Conservation (phyloP, 306 rosid species). For the Dicorynia guianensis region DNA sequence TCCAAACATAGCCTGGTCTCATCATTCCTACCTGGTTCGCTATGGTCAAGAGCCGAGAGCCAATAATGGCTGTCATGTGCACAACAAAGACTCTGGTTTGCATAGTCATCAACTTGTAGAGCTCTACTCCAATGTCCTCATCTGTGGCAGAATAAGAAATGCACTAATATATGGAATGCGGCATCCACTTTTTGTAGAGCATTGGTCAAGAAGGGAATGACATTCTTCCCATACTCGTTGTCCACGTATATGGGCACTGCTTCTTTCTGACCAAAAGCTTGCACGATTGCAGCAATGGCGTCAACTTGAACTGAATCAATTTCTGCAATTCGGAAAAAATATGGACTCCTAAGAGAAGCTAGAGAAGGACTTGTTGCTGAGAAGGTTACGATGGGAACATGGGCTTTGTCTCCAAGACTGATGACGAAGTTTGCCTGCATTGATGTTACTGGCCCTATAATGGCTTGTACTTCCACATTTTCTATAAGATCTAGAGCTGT, state of each 20-base stretch:
- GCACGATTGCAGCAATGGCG: constrained; percentile 48
- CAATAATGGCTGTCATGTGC: constrained; percentile 49
- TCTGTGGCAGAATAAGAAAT: constrained; percentile 47
- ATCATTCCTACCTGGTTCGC: constrained; percentile 66
- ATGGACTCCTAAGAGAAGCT: constrained; percentile 45
- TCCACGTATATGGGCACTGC: constrained; percentile 57
- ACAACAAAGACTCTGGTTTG: constrained; percentile 62
- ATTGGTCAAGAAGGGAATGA: constrained; percentile 55
- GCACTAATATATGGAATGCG: constrained; percentile 45
- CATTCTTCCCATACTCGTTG: constrained; percentile 52
- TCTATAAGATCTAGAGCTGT: constrained; percentile 57
- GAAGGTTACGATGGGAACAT: constrained; percentile 58
- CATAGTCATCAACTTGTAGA: constrained; percentile 55
- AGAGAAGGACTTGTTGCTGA: constrained; percentile 67
- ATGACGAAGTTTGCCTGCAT: constrained; percentile 60
- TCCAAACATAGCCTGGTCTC: constrained; percentile 62
- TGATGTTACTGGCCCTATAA: constrained; percentile 60
- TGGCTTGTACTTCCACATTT: constrained; percentile 56
- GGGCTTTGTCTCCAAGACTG: constrained; percentile 55
- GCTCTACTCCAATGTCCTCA: constrained; percentile 48
- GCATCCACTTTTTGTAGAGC: constrained; percentile 45
- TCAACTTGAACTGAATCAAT: constrained; percentile 54
- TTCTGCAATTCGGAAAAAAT: constrained; percentile 55
- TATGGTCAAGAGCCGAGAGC: constrained; percentile 46
- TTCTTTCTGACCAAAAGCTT: constrained; percentile 56